Percentiles rank a stretch among this genome's conserved stretches.
Evolutionary conservation across 1,284 basidiomycete genomes (phyloP).

Genomic region (Pseudozyma thailandica): DNA sequence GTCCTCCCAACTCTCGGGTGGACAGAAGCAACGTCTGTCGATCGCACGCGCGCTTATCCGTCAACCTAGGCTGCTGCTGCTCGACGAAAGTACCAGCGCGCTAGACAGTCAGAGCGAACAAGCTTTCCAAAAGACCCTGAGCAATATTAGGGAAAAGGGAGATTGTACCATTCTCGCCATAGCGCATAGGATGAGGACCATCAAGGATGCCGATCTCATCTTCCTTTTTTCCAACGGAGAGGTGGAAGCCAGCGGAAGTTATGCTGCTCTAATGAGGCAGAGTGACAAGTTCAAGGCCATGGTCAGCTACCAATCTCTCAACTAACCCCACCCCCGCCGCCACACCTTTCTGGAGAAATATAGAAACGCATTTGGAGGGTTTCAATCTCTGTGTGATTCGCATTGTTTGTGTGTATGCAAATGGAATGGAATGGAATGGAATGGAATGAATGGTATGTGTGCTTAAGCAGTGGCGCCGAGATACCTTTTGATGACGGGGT

Average conservation of each 20-base stretch:
- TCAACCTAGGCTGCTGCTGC: conserved; percentile 53
- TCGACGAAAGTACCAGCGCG: conserved; percentile 65
- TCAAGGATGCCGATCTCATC: conserved; percentile 61
- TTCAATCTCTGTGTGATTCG: too few relatives aligned
- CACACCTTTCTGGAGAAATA: not conserved
- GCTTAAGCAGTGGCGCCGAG: conserved; percentile 64
- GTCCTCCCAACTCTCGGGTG: conserved; percentile 61
- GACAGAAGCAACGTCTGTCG: conserved; percentile 61
- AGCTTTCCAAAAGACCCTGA: conserved; percentile 54
- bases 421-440: too few relatives aligned
- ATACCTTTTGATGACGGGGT: conserved; percentile 84
- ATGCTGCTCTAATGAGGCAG: conserved; percentile 39
- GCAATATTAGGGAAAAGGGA: conserved; percentile 36
- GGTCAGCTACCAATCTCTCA: conserved; percentile 55
- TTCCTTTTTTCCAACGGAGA: conserved; percentile 53
- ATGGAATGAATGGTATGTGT: too few relatives aligned
- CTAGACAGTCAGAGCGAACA: conserved; percentile 61
- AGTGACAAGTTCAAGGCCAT: conserved; percentile 51
- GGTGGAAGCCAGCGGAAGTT: conserved; percentile 55
- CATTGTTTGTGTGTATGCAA: too few relatives aligned
- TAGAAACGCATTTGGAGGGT: too few relatives aligned
- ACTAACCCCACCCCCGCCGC: not conserved
- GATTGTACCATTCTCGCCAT: conserved; percentile 62
- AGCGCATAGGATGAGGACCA: conserved; percentile 62
- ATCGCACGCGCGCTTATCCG: conserved; percentile 63